phyloP scores from a whole-genome alignment of 2,329 filamentous ascomycete genomes.

The Cladophialophora chaetospira region DNA sequence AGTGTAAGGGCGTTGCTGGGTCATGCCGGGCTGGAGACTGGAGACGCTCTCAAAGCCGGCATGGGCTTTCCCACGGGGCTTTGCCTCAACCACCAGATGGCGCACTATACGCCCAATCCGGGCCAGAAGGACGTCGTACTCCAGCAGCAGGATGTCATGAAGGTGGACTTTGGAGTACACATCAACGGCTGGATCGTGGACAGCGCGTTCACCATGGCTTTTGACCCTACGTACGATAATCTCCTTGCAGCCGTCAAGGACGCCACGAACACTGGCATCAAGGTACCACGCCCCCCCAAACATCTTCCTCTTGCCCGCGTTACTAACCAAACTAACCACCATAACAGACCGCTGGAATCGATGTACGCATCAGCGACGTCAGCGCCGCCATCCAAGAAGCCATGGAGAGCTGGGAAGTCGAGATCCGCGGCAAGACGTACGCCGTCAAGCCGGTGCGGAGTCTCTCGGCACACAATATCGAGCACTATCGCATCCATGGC shows the following conservation, averaged over 20 bases:
- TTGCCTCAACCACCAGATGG: conserved; percentile 56
- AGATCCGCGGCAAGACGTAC: conserved; percentile 55
- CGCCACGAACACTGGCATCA: conserved; percentile 66
- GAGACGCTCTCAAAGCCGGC: conserved; percentile 54
- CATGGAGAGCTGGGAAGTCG: conserved; percentile 64
- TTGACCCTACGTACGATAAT: conserved; percentile 73
- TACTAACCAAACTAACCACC: conserved; percentile 8
- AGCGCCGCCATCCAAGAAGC: conserved; percentile 61
- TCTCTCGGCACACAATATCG: conserved; percentile 59
- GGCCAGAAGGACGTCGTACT: conserved; percentile 69
- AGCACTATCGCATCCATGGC: conserved; percentile 59
- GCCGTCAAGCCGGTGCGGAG: conserved; percentile 59
- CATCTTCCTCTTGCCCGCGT: not conserved
- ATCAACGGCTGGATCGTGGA: conserved; percentile 79
- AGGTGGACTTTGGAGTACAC: conserved; percentile 80
- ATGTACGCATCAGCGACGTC: conserved; percentile 58
- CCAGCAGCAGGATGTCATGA: conserved; percentile 74
- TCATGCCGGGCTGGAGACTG: conserved; percentile 55
- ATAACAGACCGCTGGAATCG: conserved; percentile 54
- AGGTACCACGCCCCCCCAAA: conserved; percentile 37
- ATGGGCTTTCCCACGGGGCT: conserved; percentile 61
- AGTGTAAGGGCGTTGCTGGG: conserved; percentile 54
- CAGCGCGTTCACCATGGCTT: conserved; percentile 77
- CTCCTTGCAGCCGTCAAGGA: conserved; percentile 72
- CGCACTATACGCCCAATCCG: conserved; percentile 60